Conservation (phyloP, 192 early-diverging fungal species). For the Backusella luteola region DNA sequence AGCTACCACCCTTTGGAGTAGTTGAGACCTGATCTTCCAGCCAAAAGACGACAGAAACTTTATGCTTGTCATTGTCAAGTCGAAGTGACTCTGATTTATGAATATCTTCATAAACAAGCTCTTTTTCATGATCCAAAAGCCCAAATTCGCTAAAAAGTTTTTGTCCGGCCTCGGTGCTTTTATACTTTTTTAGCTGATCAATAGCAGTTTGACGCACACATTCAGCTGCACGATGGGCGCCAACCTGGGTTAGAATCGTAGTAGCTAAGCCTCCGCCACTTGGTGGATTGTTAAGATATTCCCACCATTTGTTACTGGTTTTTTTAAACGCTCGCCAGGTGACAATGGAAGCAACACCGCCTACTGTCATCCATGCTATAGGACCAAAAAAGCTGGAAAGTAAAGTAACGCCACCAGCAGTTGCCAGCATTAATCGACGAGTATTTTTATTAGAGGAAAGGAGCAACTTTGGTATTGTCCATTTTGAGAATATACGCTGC, state of each 20-base stretch:
- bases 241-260: neutral
- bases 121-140: neutral
- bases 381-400: neutral
- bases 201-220: slow-evolving; percentile 15
- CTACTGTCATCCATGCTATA: neutral
- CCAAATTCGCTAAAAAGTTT: slow-evolving; percentile 4
- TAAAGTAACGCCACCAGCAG: neutral
- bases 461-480: slow-evolving; percentile 4
- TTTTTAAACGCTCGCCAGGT: slow-evolving; percentile 3
- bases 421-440: neutral
- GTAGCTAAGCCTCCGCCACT: neutral
- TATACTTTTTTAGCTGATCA: neutral
- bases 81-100: neutral
- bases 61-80: neutral
- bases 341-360: slow-evolving; percentile 11
- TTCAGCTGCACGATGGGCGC: slow-evolving; percentile 22
- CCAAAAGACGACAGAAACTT: neutral
- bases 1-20: slow-evolving; percentile 1
- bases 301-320: slow-evolving; percentile 19
- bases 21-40: neutral
- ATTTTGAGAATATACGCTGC: neutral
- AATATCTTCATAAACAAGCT: slow-evolving; percentile 4
- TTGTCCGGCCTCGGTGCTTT: slow-evolving; percentile 1
- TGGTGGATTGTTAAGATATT: neutral
- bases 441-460: neutral